Percentiles rank a stretch among this genome's conserved stretches.
phyloP scores from a whole-genome alignment of 768 basidiomycete genomes.

The Vararia minispora region DNA sequence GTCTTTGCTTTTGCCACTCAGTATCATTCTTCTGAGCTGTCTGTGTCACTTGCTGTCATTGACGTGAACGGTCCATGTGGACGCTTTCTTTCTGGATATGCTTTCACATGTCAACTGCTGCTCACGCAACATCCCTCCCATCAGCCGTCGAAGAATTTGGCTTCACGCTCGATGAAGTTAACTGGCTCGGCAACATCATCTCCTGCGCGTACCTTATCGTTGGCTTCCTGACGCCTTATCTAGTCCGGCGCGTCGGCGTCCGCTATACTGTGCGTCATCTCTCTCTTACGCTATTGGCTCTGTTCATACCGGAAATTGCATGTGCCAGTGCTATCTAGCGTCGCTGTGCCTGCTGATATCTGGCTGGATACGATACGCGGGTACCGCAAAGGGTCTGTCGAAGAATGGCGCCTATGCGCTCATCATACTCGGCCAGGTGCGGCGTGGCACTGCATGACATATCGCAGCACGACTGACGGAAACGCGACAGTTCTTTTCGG shows the following conservation, averaged over 20 bases:
- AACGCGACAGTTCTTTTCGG: conserved; percentile 45
- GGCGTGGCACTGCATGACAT: too few relatives aligned
- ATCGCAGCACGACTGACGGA: too few relatives aligned
- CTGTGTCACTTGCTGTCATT: too few relatives aligned
- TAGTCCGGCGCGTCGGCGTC: conserved; percentile 50
- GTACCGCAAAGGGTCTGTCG: conserved; percentile 45
- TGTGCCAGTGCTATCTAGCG: conserved; percentile 53
- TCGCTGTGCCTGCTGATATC: conserved; percentile 42
- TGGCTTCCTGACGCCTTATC: conserved; percentile 45
- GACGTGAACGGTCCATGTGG: too few relatives aligned
- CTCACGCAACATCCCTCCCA: too few relatives aligned
- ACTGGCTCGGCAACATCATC: conserved; percentile 71
- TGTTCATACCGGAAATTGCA: background rate
- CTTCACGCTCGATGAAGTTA: conserved; percentile 62
- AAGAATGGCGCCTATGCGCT: conserved; percentile 47
- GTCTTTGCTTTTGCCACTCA: too few relatives aligned
- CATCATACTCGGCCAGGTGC: conserved; percentile 61
- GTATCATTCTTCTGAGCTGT: too few relatives aligned
- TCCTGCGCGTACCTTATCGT: conserved; percentile 51
- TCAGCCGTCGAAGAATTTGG: conserved; percentile 51
- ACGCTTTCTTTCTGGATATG: too few relatives aligned
- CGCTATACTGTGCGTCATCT: conserved; percentile 45
- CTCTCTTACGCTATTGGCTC: background rate
- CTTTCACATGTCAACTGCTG: too few relatives aligned
- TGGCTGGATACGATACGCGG: conserved; percentile 71